A percentile compares a stretch with the other conserved stretches of the same genome.
phyloP scores from a whole-genome alignment of 1,284 basidiomycete species.

The Rhodotorula sp. region DNA sequence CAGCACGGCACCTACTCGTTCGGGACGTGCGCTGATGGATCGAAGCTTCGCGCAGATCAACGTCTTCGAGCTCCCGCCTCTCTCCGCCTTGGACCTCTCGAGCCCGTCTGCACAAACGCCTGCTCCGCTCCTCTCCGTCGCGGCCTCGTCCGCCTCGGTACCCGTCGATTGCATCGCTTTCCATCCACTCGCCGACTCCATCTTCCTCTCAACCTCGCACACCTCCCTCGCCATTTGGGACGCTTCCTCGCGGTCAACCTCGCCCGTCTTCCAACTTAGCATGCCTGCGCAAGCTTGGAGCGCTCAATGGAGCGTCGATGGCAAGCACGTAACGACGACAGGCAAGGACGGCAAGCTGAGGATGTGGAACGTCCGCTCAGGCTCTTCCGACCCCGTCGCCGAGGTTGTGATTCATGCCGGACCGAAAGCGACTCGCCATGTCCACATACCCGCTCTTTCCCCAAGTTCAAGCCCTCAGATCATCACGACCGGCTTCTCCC shows the following conservation, averaged over 20 bases:
- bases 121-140: conserved; percentile 2
- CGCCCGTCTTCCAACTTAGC: conserved; percentile 37
- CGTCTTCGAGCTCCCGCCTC: conserved; percentile 22
- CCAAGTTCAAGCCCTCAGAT: conserved; percentile 47
- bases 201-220: conserved; percentile 46
- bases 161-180: conserved; percentile 48
- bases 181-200: conserved; percentile 50
- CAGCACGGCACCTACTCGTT: too few species aligned
- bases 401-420: conserved; percentile 18
- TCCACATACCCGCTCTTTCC: conserved; percentile 48
- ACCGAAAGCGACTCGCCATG: conserved; percentile 42
- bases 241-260: conserved; percentile 31
- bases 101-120: conserved; percentile 7
- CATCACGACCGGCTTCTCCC: conserved; percentile 52
- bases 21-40: background rate
- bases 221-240: conserved; percentile 48
- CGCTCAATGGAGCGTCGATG: conserved; percentile 49
- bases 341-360: conserved; percentile 48
- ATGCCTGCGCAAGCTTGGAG: conserved; percentile 48
- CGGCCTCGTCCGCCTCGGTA: conserved; percentile 4
- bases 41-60: conserved; percentile 1
- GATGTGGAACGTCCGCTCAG: conserved; percentile 48
- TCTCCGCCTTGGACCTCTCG: conserved; percentile 2
- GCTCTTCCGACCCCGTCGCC: background rate
- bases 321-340: conserved; percentile 47